Evolutionary conservation across 2,329 filamentous ascomycete genomes (phyloP).

Genomic region (Claviceps humidiphila): DNA sequence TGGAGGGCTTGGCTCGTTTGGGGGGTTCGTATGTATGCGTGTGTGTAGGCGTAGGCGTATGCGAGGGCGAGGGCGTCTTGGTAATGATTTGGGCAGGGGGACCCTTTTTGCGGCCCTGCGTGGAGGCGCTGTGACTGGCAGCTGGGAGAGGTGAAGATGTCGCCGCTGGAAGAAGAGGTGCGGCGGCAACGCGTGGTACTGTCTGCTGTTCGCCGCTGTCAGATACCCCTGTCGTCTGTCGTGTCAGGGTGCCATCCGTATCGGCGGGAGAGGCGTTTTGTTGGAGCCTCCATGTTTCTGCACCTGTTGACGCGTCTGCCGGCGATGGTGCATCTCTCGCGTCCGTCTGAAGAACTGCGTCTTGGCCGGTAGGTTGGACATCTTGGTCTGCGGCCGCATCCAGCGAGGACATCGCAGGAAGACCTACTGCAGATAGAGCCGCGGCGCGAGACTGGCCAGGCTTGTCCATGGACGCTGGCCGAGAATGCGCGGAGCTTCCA

Average conservation of each 20-base stretch:
- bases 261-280: background rate
- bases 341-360: background rate
- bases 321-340: background rate
- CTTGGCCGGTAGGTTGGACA: background rate
- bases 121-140: background rate
- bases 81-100: background rate
- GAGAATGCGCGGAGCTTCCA: slow-evolving; percentile 37
- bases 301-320: background rate
- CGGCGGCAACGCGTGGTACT: background rate
- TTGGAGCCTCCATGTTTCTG: background rate
- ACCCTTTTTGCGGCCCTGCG: background rate
- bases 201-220: background rate
- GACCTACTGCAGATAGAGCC: slow-evolving; percentile 26
- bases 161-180: too few species aligned
- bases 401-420: slow-evolving; percentile 23
- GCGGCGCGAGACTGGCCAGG: slow-evolving; percentile 28
- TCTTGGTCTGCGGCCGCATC: slow-evolving; percentile 24
- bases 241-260: background rate
- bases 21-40: background rate
- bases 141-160: background rate
- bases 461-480: slow-evolving; percentile 33
- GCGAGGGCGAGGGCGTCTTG: background rate
- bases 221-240: background rate
- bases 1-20: background rate
- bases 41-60: background rate